phyloP scores from a whole-genome alignment of 2,329 filamentous ascomycete species.

The Colletotrichum agaves region DNA sequence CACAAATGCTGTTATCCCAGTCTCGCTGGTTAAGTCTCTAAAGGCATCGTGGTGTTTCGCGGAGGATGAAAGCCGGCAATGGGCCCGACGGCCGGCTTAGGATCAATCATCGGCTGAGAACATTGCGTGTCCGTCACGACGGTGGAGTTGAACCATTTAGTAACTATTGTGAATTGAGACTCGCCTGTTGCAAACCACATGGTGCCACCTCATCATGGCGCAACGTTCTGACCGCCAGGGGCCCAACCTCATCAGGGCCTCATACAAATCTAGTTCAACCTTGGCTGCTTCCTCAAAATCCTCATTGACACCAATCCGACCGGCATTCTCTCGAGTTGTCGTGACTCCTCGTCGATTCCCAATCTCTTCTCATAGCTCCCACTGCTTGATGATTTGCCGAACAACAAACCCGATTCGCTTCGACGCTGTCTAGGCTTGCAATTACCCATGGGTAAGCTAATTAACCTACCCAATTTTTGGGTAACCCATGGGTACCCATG shows the following conservation, averaged over 20 bases:
- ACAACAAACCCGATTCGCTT: constrained; percentile 2
- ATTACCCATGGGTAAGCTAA: too few relatives aligned
- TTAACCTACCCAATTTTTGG: too few relatives aligned
- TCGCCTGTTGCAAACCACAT: too few relatives aligned
- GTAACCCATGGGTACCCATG: too few relatives aligned
- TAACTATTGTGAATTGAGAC: too few relatives aligned
- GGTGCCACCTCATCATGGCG: not conserved
- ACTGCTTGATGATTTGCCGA: not conserved
- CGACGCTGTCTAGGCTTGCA: constrained; percentile 21
- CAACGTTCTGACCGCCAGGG: not conserved
- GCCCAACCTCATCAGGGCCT: too few relatives aligned
- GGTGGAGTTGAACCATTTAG: too few relatives aligned
- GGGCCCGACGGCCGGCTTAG: not conserved
- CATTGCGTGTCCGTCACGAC: too few relatives aligned
- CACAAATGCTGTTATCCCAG: not conserved
- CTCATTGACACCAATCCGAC: too few relatives aligned
- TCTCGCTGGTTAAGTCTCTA: not conserved
- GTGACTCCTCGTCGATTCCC: not conserved
- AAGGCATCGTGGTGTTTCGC: constrained; percentile 1
- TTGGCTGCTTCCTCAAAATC: too few relatives aligned
- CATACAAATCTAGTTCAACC: too few relatives aligned
- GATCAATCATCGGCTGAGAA: not conserved
- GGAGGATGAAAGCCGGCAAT: not conserved
- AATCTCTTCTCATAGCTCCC: not conserved
- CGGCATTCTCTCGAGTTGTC: not conserved